Percentiles rank a stretch among this genome's conserved stretches.
Evolutionary conservation across 768 basidiomycete species (phyloP).

Genomic region (Daedaleopsis sinensis): DNA sequence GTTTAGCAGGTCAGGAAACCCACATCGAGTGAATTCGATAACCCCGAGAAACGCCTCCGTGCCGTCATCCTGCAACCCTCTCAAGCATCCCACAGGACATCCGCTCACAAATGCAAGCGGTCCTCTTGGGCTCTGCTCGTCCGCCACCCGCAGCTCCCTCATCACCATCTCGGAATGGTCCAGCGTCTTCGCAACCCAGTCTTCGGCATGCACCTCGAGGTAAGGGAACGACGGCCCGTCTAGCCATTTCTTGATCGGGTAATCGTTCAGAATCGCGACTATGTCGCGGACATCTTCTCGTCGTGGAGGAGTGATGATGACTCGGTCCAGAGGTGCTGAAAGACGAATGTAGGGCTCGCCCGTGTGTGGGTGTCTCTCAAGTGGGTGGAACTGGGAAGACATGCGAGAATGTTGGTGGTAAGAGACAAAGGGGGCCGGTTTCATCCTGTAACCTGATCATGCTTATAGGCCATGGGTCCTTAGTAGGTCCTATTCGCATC

Average conservation of each 20-base stretch:
- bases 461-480: no score
- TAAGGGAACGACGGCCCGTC: conserved; percentile 57
- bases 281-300: conserved; percentile 42
- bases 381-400: conserved; percentile 37
- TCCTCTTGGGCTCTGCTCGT: conserved; percentile 11
- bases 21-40: conserved; percentile 38
- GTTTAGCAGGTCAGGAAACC: conserved; percentile 38
- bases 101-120: conserved; percentile 40
- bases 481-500: not conserved
- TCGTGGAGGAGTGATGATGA: conserved; percentile 65
- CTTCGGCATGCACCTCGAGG: conserved; percentile 40
- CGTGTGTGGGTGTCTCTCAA: conserved; percentile 27
- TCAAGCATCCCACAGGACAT: conserved; percentile 53
- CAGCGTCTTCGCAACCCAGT: conserved; percentile 41
- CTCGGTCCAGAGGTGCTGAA: conserved; percentile 47
- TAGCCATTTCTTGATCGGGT: conserved; percentile 46
- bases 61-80: conserved; percentile 59
- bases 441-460: not conserved
- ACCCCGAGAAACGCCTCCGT: conserved; percentile 56
- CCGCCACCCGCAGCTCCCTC: conserved; percentile 32
- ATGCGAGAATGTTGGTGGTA: conserved; percentile 7
- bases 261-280: conserved; percentile 51
- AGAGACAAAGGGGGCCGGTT: not conserved
- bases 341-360: conserved; percentile 61
- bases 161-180: conserved; percentile 35